Conservation (phyloP, 2,329 filamentous ascomycete species). For the Chaetoscypha palmicola region DNA sequence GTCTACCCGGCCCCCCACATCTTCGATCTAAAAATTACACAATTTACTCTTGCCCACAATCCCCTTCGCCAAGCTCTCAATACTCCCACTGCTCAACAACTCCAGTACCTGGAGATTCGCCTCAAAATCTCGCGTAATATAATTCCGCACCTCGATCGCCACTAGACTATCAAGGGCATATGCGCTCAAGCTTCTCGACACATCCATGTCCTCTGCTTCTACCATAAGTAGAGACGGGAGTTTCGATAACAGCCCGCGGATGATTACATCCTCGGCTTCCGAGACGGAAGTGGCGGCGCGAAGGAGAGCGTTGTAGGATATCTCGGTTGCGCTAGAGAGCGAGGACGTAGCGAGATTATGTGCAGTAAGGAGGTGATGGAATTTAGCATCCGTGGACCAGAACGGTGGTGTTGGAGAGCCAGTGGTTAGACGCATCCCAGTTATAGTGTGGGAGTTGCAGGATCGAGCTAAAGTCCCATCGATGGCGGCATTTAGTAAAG, state of each 20-base stretch:
- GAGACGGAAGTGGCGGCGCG: slow-evolving; percentile 37
- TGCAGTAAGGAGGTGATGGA: slow-evolving; percentile 37
- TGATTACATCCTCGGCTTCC: slow-evolving; percentile 40
- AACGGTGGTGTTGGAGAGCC: slow-evolving; percentile 42
- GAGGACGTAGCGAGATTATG: slow-evolving; percentile 33
- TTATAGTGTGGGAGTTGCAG: slow-evolving; percentile 46
- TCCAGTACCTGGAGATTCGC: slow-evolving; percentile 45
- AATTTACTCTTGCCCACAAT: slow-evolving; percentile 39
- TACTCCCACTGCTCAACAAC: slow-evolving; percentile 44
- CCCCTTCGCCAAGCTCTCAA: slow-evolving; percentile 41
- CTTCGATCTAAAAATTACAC: slow-evolving; percentile 20
- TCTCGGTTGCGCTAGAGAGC: slow-evolving; percentile 21
- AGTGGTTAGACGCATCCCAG: slow-evolving; percentile 44
- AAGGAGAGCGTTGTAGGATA: slow-evolving; percentile 40
- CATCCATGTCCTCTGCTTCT: slow-evolving; percentile 42
- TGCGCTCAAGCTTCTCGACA: slow-evolving; percentile 37
- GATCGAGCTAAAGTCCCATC: slow-evolving; percentile 36
- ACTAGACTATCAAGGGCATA: slow-evolving; percentile 34
- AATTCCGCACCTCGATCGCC: slow-evolving; percentile 30
- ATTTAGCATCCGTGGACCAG: slow-evolving; percentile 49
- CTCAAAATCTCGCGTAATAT: slow-evolving; percentile 36
- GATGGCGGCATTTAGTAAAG: slow-evolving; percentile 46
- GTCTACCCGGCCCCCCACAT: too few species aligned
- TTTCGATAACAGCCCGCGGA: slow-evolving; percentile 41
- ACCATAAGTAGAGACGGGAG: slow-evolving; percentile 44